Conservation (phyloP, 202 grass and related monocot genomes). For the Eragrostis tef region DNA sequence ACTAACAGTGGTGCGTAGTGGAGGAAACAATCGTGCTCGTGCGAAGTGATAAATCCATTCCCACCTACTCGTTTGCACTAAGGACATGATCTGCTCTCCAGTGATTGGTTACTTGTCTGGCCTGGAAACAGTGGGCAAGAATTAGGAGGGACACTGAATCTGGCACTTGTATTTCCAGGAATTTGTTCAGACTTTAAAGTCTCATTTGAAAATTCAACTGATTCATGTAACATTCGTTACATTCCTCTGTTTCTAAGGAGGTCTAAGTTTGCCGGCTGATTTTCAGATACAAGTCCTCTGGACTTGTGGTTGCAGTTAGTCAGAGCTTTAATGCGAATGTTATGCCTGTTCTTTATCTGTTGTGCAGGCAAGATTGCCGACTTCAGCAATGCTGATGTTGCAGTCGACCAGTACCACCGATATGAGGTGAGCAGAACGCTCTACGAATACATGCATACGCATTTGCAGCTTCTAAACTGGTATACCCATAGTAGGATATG, state of each 20-base stretch:
- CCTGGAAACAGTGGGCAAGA: constrained; percentile 14
- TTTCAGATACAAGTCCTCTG: neutral
- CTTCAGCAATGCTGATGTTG: constrained; percentile 95
- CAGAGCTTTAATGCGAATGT: neutral
- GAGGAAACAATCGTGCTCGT: constrained; percentile 28
- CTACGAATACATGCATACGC: neutral
- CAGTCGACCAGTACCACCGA: constrained; percentile 89
- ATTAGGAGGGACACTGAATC: neutral
- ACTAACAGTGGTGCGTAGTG: neutral
- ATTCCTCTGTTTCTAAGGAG: no score
- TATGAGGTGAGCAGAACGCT: constrained; percentile 55
- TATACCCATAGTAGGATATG: neutral
- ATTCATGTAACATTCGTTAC: no score
- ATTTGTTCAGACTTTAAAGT: neutral
- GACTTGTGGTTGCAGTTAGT: neutral
- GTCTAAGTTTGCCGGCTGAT: neutral
- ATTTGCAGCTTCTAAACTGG: neutral
- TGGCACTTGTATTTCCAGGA: neutral
- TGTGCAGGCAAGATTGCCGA: constrained; percentile 80
- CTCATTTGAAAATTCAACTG: no score
- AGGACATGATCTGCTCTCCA: neutral
- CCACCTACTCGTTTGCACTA: constrained; percentile 16
- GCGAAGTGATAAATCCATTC: constrained; percentile 8
- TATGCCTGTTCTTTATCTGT: neutral
- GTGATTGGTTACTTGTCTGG: neutral